Evolutionary conservation across 768 basidiomycete genomes (phyloP), one percentile per base, ranked within the genome.

Genomic region (Mycena belliarum): DNA sequence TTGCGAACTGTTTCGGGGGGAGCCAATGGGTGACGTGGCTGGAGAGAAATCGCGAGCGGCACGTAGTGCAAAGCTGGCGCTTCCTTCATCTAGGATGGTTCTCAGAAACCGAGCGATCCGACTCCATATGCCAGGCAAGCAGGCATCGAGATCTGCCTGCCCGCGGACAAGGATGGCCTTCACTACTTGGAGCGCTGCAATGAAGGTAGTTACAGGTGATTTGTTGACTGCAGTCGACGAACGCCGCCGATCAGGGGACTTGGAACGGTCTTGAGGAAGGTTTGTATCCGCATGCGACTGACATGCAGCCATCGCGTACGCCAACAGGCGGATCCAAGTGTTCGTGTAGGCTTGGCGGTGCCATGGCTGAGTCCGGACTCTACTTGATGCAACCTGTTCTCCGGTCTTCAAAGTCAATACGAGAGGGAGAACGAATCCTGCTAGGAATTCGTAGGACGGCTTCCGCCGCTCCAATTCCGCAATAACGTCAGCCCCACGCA

Each of bases 141-240:
- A 69, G 0, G 70, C 69, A 3, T 84, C 83, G 16, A 91, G 72
- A 45, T 89, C 88, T 20, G 76, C 73, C 46, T 82, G 81, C 0
- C 82, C 88, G 18, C 86, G 82, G 45, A 90, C 71, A 16, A 89
- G 62, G 61, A 91, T 80, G 28, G 83, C 72, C 65, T 91, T 91
- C 62, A 91, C 70, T 16, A 87, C 76, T 68, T 91, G 89, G 24
- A 91, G 65, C 0, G 83, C 81, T 1, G 83, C 73, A 47, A 83
- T 73, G 45, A 78, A 75, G 4, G 74, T 71, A 25, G 79, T 73
- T 40, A 80, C 65, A 23, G 76, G 73, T 33, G 72, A 68, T 26
- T 64, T 64, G 35, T 42, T 62, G 52, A 68, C 64, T 42, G 54
- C 47, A 16, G 63, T 59, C 18, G 63, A 55, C 16, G 63, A 68